Conservation (phyloP, 2,329 filamentous ascomycete genomes). For the Scedosporium boydii region DNA sequence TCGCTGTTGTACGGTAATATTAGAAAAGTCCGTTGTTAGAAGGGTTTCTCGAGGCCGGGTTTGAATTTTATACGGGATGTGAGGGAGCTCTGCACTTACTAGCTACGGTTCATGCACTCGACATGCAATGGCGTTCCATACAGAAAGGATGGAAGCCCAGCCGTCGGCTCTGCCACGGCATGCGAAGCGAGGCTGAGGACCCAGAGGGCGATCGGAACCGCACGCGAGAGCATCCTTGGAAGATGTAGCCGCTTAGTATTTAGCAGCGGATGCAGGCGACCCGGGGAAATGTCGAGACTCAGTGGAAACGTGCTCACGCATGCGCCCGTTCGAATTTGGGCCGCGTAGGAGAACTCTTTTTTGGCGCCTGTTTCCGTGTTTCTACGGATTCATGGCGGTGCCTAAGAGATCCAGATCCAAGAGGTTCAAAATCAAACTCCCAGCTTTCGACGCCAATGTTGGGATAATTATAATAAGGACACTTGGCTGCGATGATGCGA, state of each 20-base stretch:
- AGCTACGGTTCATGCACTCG: slow-evolving; percentile 65
- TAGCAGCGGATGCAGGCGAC: no score
- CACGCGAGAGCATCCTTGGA: neutral
- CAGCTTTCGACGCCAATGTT: neutral
- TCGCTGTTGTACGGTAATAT: slow-evolving; percentile 44
- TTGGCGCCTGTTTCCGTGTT: neutral
- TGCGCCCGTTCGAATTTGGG: neutral
- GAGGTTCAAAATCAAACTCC: neutral
- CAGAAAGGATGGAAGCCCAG: slow-evolving; percentile 40
- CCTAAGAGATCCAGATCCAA: neutral
- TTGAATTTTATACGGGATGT: neutral
- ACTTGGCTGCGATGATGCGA: neutral
- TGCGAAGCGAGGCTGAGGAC: neutral
- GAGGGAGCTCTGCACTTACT: slow-evolving; percentile 36
- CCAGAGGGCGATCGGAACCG: neutral
- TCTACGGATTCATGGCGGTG: neutral
- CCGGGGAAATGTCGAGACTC: neutral
- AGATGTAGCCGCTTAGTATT: neutral
- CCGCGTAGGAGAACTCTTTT: neutral
- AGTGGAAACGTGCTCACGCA: neutral
- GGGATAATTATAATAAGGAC: neutral
- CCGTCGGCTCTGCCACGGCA: neutral
- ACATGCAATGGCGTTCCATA: slow-evolving; percentile 60
- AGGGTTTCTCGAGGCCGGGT: neutral
- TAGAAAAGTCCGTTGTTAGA: neutral